These are phyloP conservation scores for Eruca vesicaria DNA, from an alignment of 441 rosid species.

Conservation along the genomic window DNA sequence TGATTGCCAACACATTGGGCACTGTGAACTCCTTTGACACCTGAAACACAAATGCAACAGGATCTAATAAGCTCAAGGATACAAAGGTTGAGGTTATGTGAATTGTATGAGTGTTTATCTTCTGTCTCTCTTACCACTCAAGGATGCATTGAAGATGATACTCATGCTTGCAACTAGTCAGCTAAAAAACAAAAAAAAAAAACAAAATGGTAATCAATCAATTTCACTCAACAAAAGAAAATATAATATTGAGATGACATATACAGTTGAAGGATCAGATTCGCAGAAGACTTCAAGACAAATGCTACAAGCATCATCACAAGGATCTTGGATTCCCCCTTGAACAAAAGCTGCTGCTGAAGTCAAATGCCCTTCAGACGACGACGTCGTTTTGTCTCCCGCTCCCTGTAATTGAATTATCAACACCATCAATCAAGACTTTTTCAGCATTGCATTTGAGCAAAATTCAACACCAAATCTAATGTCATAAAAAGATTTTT, in stretches of 20 bases:
- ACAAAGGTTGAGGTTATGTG: neutral
- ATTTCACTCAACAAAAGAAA: neutral
- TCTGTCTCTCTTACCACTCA: slow-evolving; percentile 56
- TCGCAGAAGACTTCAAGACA: slow-evolving; percentile 86
- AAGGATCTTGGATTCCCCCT: slow-evolving; percentile 94
- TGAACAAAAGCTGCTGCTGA: slow-evolving; percentile 95
- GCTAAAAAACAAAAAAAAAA: slow-evolving; percentile 34
- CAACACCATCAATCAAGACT: neutral
- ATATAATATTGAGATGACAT: neutral
- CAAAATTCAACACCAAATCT: neutral
- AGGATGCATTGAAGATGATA: slow-evolving; percentile 95
- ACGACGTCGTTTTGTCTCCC: slow-evolving; percentile 48
- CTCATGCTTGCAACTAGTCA: slow-evolving; percentile 94
- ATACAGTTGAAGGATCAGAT: slow-evolving; percentile 84
- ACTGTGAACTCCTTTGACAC: slow-evolving; percentile 98
- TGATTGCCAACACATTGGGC: slow-evolving; percentile 98
- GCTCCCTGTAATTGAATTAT: slow-evolving; percentile 36
- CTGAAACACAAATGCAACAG: slow-evolving; percentile 36
- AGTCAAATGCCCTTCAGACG: slow-evolving; percentile 62
- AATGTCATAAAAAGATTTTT: neutral
- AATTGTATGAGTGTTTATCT: neutral
- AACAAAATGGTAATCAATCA: neutral
- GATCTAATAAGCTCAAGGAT: neutral
- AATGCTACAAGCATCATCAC: slow-evolving; percentile 96
- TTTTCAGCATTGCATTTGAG: slow-evolving; percentile 19